Percentiles rank a stretch among this genome's conserved stretches.
These are phyloP conservation scores for Phaeolepiota aurea DNA, from an alignment of 768 basidiomycete species.

Conservation along the genomic window DNA sequence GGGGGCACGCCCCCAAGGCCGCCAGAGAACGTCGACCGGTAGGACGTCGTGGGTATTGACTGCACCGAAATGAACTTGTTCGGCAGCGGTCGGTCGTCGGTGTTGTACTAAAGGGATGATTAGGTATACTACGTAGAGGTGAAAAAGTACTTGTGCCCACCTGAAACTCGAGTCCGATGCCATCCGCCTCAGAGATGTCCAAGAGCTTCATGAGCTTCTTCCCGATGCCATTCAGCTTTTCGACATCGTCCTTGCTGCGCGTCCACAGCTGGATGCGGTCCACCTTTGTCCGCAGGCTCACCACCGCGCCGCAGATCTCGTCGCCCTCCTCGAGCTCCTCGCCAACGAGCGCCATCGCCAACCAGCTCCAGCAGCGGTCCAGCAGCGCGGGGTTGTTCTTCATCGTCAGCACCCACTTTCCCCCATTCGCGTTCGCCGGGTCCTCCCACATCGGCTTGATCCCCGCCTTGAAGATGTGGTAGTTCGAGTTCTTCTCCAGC, in stretches of 20 bases:
- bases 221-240: slow-evolving; percentile 77
- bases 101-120: slow-evolving; percentile 54
- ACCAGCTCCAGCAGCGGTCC: slow-evolving; percentile 86
- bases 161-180: slow-evolving; percentile 87
- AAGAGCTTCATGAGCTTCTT: slow-evolving; percentile 75
- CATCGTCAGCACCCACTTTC: slow-evolving; percentile 95
- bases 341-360: slow-evolving; percentile 87
- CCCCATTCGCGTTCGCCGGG: slow-evolving; percentile 82
- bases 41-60: slow-evolving; percentile 56
- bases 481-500: slow-evolving; percentile 86
- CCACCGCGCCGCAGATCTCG: slow-evolving; percentile 82
- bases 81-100: slow-evolving; percentile 74
- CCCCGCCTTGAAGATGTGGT: slow-evolving; percentile 90
- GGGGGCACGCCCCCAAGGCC: background rate
- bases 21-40: slow-evolving; percentile 51
- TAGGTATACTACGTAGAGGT: slow-evolving; percentile 11
- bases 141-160: slow-evolving; percentile 28
- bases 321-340: slow-evolving; percentile 66
- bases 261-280: slow-evolving; percentile 93
- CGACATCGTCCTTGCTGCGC: slow-evolving; percentile 77
- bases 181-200: slow-evolving; percentile 77
- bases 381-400: slow-evolving; percentile 71
- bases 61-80: slow-evolving; percentile 83
- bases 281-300: slow-evolving; percentile 78
- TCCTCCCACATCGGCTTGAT: slow-evolving; percentile 99